phyloP scores from a whole-genome alignment of 768 basidiomycete genomes.

The Mycena vitilis region DNA sequence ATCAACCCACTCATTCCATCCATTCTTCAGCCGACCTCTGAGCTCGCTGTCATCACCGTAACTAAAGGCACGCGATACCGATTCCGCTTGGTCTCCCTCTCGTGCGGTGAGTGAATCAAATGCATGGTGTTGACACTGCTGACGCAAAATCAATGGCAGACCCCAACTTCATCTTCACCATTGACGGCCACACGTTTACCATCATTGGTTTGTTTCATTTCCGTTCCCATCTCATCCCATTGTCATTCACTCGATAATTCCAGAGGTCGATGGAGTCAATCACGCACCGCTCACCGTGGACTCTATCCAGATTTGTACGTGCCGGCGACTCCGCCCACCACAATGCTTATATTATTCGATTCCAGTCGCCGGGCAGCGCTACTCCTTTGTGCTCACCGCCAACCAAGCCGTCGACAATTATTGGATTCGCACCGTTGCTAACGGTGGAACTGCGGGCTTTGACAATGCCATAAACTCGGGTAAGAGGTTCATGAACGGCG shows the following conservation, averaged over 20 bases:
- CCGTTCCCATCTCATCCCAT: no score
- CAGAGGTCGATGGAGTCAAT: constrained; percentile 49
- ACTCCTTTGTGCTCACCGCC: constrained; percentile 55
- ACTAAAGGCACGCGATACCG: constrained; percentile 50
- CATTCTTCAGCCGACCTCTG: constrained; percentile 38
- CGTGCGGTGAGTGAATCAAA: no score
- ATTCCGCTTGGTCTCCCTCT: background rate
- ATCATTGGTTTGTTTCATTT: constrained; percentile 39
- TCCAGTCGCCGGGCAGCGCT: constrained; percentile 54
- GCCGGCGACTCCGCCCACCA: no score
- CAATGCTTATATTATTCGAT: no score
- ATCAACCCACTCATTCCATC: background rate
- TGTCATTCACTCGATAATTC: no score
- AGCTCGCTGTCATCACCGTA: constrained; percentile 56
- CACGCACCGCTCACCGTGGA: constrained; percentile 50
- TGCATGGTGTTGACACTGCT: no score
- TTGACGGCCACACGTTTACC: constrained; percentile 42
- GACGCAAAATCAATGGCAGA: background rate
- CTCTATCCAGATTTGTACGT: constrained; percentile 50
- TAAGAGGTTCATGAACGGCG: no score
- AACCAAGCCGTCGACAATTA: constrained; percentile 57
- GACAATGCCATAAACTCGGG: constrained; percentile 53
- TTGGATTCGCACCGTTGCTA: constrained; percentile 45
- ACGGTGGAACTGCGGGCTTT: constrained; percentile 44
- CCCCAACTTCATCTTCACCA: constrained; percentile 44